Base-by-base conservation (phyloP, 768 basidiomycete genomes). In the Krasilnikovozyma curviuscula region DNA sequence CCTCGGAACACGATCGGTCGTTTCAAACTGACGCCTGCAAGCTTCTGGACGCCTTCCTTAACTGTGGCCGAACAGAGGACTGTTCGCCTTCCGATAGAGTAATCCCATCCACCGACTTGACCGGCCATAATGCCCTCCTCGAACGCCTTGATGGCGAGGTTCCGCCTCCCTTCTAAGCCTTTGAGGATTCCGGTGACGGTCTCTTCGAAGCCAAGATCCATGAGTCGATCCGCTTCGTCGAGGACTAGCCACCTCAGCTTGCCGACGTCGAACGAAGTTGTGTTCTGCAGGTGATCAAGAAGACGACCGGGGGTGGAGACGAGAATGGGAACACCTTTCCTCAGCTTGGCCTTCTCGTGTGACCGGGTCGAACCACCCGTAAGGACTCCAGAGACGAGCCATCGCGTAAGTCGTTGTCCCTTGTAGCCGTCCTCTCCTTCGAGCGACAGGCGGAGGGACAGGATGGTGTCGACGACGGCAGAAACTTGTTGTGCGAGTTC, bases 191-290 rank as follows among this genome's bases (percentile, higher is more conserved):
- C 86, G 48, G 73, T 75, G 57, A 98, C 81, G 0, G 86, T 84
- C 60, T 97, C 88, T 63, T 93, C 89, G 54, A 98, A 98, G 0
- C 93, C 93, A 35, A 97, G 75, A 54, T 97, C 89, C 89, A 97
- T 97, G 43, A 98, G 68, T 34, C 88, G 72, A 65, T 98, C 93
- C 6, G 91, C 89, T 68, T 98, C 93, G 61, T 98, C 93, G 23
- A 97, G 75, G 8, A 98, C 78, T 27, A 98, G 71, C 86, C 91
- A 98, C 40, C 83, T 76, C 62, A 83, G 84, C 66, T 89, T 91
- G 44, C 81, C 86, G 47, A 89, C 74, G 51, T 88, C 79, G 66
- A 98, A 85, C 0, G 84, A 79, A 0, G 82, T 75, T 0, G 93
- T 97, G 58, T 91, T 89, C 63, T 97, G 88, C 32, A 98, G 72